Evolutionary conservation across 2,329 filamentous ascomycete genomes (phyloP).

Genomic region (Beauveria sp.): DNA sequence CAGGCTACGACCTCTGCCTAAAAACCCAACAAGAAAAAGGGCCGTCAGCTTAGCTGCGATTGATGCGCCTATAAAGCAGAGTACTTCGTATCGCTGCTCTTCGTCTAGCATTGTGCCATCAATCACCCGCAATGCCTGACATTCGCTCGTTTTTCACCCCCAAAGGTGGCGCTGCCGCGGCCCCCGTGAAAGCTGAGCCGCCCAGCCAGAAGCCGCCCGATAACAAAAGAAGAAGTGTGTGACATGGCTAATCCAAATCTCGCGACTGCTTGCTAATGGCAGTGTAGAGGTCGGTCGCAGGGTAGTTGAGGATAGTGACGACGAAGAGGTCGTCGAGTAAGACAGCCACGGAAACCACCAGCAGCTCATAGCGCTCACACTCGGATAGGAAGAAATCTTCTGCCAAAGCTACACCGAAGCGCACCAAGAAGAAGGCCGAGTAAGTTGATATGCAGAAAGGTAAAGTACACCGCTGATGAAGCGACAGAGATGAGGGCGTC

Average conservation of each 20-base stretch:
- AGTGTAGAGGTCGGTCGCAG: slow-evolving; percentile 47
- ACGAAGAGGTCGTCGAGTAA: slow-evolving; percentile 56
- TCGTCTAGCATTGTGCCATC: not conserved
- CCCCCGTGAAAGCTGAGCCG: slow-evolving; percentile 42
- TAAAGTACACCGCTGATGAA: slow-evolving; percentile 4
- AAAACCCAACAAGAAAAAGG: not conserved
- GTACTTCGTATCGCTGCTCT: not conserved
- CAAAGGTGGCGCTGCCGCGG: slow-evolving; percentile 54
- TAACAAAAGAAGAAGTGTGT: slow-evolving; percentile 29
- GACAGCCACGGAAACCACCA: slow-evolving; percentile 16
- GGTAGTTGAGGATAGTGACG: slow-evolving; percentile 73
- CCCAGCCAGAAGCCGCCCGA: slow-evolving; percentile 34
- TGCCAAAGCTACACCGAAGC: slow-evolving; percentile 40
- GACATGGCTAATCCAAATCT: not conserved
- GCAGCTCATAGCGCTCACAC: slow-evolving; percentile 12
- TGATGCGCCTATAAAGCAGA: slow-evolving; percentile 18
- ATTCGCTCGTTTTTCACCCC: slow-evolving; percentile 87
- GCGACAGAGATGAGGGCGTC: slow-evolving; percentile 36
- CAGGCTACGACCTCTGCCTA: slow-evolving; percentile 20
- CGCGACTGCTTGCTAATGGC: slow-evolving; percentile 15
- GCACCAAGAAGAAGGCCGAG: slow-evolving; percentile 48
- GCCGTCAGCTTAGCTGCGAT: slow-evolving; percentile 1
- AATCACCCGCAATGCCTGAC: slow-evolving; percentile 60
- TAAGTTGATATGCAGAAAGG: slow-evolving; percentile 24
- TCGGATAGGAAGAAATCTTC: slow-evolving; percentile 47